Base-by-base conservation (phyloP, 495 filamentous ascomycete genomes). In the Penicillium lagena region DNA sequence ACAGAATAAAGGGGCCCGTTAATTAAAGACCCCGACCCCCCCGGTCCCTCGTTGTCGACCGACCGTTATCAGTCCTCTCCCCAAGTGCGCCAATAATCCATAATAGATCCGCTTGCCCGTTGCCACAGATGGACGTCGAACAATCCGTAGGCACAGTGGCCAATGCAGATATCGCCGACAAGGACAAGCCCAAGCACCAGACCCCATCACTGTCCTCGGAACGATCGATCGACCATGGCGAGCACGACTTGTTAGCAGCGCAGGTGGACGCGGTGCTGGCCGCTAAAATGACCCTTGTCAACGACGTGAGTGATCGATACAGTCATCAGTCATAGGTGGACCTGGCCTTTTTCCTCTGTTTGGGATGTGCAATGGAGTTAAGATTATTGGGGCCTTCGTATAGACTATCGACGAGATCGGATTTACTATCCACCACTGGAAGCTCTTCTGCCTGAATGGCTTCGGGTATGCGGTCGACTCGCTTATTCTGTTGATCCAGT, bases 391-490 rank as follows among this genome's bases (percentile, higher is more conserved):
- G 17, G 1, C 17, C 39, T 12, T 37, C 4, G 13, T 1, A 12
- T 29, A 83, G 81, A 72, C 82, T 3, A 86, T 88, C 46, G 81
- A 88, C 55, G 79, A 86, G 50, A 86, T 88, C 52, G 82, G 84
- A 8, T 83, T 81, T 62, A 86, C 82, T 1, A 52, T 58, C 27
- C 83, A 83, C 52, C 84, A 88, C 37, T 77, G 72, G 70, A 83
- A 85, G 62, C 67, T 88, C 4, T 88, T 88, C 45, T 67, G 69
- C 39, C 58, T 79, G 15, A 78, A 85, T 46, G 83, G 83, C 27
- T 86, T 86, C 59, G 81, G 82, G 71, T 83, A 71, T 60, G 80
- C 81, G 4, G 83, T 86, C 43, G 84, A 88, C 52, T 85, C 81
- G 1, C 56, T 85, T 29, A 75, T 85, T 29, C 73, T 86, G 2